Conservation (phyloP, 495 filamentous ascomycete species). For the Penicillium herquei region DNA sequence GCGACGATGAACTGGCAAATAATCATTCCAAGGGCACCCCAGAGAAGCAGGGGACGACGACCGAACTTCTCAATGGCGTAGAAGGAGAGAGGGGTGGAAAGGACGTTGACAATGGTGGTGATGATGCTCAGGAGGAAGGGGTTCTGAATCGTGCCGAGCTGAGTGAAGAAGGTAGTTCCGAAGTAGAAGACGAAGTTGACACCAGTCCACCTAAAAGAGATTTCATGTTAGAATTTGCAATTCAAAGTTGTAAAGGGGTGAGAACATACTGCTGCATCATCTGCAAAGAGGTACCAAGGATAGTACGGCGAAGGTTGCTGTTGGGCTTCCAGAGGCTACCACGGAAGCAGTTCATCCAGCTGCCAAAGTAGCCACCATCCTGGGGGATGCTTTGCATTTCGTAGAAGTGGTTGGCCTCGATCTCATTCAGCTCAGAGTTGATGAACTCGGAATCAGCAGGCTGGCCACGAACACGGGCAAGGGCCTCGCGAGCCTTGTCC, state of each 20-base stretch:
- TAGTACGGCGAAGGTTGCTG: slow-evolving; percentile 69
- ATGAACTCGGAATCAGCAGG: slow-evolving; percentile 60
- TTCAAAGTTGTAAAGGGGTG: background rate
- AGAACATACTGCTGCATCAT: slow-evolving; percentile 66
- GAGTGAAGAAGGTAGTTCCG: slow-evolving; percentile 73
- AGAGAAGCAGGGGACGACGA: slow-evolving; percentile 79
- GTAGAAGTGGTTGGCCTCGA: slow-evolving; percentile 74
- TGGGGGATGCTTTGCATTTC: slow-evolving; percentile 60
- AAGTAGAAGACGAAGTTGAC: slow-evolving; percentile 96
- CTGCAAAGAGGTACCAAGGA: slow-evolving; percentile 73
- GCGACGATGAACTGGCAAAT: slow-evolving; percentile 84
- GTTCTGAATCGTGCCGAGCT: slow-evolving; percentile 64
- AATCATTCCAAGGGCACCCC: slow-evolving; percentile 75
- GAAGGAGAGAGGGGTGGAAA: slow-evolving; percentile 78
- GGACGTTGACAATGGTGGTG: slow-evolving; percentile 83
- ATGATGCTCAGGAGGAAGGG: slow-evolving; percentile 78
- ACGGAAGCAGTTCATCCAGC: slow-evolving; percentile 67
- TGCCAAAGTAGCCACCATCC: slow-evolving; percentile 51
- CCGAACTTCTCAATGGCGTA: slow-evolving; percentile 78
- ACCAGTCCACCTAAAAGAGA: slow-evolving; percentile 55
- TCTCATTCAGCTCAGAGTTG: slow-evolving; percentile 67
- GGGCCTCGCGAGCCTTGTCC: slow-evolving; percentile 34
- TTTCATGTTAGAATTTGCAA: background rate
- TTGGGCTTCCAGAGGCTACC: slow-evolving; percentile 59
- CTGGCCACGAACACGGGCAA: slow-evolving; percentile 46